Conservation (phyloP, 805 yeast genomes). For the Candida xyloterini region DNA sequence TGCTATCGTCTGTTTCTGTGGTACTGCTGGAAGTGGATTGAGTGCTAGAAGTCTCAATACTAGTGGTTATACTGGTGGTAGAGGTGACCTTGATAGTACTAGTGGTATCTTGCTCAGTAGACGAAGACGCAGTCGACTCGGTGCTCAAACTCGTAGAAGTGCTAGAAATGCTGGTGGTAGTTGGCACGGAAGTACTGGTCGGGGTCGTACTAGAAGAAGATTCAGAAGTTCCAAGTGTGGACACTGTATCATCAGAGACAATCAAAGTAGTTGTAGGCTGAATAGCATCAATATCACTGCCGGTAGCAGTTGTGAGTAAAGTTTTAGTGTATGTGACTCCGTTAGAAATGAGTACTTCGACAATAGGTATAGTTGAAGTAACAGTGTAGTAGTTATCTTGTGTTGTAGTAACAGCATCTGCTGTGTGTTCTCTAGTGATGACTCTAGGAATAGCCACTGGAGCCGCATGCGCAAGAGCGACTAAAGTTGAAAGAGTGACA, state of each 20-base stretch:
- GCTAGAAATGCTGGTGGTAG: constrained; percentile 19
- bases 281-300: constrained; percentile 12
- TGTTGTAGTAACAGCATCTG: constrained; percentile 34
- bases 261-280: constrained; percentile 19
- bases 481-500: constrained; percentile 8
- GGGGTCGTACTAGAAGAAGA: constrained; percentile 6
- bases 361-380: constrained; percentile 50
- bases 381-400: constrained; percentile 39
- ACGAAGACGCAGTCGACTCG: constrained; percentile 17
- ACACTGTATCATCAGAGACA: constrained; percentile 12
- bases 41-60: constrained; percentile 2
- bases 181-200: constrained; percentile 13
- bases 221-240: constrained; percentile 7
- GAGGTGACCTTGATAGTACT: constrained; percentile 14
- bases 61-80: constrained; percentile 6
- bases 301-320: constrained; percentile 37
- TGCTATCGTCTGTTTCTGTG: background rate
- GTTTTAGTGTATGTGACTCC: constrained; percentile 52
- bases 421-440: constrained; percentile 31
- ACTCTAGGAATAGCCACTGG: constrained; percentile 20
- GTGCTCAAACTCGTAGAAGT: constrained; percentile 20
- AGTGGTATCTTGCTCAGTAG: constrained; percentile 11
- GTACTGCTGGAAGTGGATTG: constrained; percentile 11
- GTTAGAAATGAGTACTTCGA: constrained; percentile 48
- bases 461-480: constrained; percentile 19